Evolutionary conservation across 305 asterid genomes (phyloP), one percentile per base, ranked within the genome.

Genomic region (Plantago rigida): DNA sequence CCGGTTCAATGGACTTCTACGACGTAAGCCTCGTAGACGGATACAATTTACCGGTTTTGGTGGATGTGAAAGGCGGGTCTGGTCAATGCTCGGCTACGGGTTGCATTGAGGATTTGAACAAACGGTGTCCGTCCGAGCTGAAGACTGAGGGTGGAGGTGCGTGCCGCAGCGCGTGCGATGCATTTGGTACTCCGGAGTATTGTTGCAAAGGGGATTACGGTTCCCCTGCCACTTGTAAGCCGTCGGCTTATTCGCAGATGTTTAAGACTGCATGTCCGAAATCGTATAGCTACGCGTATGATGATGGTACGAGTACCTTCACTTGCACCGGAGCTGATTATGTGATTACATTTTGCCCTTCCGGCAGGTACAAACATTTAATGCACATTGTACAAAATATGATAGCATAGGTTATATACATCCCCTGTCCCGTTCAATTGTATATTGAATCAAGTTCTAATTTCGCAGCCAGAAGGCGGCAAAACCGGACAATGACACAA

Each of bases 11-110:
- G 50, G 90, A 81, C 53, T 83, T 83, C 54, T 83, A 78, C 62
- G 90, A 83, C 59, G 84, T 80, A 11, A 80, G 89, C 76, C 84
- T 83, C 36, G 89, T 83, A 7, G 87, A 80, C 13, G 87, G 90
- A 0, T 83, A 75, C 83, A 83, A 81, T 47, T 69, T 83, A 15
- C 82, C 77, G 3, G 31, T 83, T 28, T 74, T 77, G 0, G 69
- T 84, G 1, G 66, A 69, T 2, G 69, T 77, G 3, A 45, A 68
- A 9, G 84, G 87, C 1, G 87, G 92, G 0, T 49, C 80, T 14
- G 91, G 91, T 0, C 67, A 72, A 41, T 84, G 93, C 34, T 71
- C 68, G 49, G 73, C 76, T 50, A 77, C 85, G 2, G 84, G 84
- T 1, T 84, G 86, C 48, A 62, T 58, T 14, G 59, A 64, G 17